These are phyloP conservation scores for Talaromyces amestolkiae DNA, from an alignment of 2,329 filamentous ascomycete genomes.

Conservation along the genomic window DNA sequence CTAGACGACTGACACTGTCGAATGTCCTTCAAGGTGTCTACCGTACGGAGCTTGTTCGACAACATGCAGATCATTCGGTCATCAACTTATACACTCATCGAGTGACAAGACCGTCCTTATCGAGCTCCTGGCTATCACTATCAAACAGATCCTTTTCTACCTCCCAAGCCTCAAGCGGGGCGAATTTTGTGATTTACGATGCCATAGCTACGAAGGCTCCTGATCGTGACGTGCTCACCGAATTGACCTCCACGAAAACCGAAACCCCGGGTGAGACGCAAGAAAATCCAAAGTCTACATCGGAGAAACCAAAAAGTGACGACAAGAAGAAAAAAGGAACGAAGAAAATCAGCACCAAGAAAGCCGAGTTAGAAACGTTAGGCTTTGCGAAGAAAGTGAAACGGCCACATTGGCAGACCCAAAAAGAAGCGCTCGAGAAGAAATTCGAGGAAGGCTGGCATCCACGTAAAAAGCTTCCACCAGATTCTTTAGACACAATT, in stretches of 20 bases:
- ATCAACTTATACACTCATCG: background rate
- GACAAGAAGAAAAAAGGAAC: conserved; percentile 1
- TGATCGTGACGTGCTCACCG: background rate
- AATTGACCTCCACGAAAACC: conserved; percentile 4
- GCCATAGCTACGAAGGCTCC: background rate
- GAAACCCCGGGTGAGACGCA: background rate
- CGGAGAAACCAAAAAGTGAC: background rate
- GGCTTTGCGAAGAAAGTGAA: conserved; percentile 27
- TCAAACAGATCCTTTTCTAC: conserved; percentile 4
- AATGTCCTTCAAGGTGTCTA: conserved; percentile 12
- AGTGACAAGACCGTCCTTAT: background rate
- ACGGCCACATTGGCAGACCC: conserved; percentile 64
- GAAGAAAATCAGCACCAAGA: conserved; percentile 12
- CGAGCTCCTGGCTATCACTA: background rate
- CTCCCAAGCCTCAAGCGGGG: background rate
- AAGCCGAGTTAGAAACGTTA: conserved; percentile 1
- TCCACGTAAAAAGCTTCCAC: conserved; percentile 82
- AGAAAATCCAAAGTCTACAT: background rate
- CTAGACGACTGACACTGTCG: conserved; percentile 9
- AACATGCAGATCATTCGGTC: background rate
- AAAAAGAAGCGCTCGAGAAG: conserved; percentile 69
- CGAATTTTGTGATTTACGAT: background rate
- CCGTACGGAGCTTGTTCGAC: background rate
- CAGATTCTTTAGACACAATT: conserved; percentile 88
- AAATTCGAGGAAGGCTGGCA: conserved; percentile 81